These are phyloP conservation scores for Cyclocybe cylindracea DNA, from an alignment of 768 basidiomycete species.

Conservation along the genomic window DNA sequence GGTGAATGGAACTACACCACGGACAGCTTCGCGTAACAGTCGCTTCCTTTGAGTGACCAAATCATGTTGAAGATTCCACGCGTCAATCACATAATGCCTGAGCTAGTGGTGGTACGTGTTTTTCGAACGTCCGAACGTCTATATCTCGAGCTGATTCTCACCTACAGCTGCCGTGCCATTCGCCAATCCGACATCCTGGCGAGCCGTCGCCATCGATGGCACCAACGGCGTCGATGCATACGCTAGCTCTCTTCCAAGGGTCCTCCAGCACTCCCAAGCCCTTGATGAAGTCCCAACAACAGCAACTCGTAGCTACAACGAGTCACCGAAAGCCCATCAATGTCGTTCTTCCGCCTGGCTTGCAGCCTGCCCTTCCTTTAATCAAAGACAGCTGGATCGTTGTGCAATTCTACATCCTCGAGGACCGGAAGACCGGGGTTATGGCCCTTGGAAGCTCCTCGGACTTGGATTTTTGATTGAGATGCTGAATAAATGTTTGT, in stretches of 20 bases:
- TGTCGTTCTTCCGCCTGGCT: constrained; percentile 38
- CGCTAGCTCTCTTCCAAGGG: constrained; percentile 4
- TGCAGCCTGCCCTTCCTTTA: constrained; percentile 38
- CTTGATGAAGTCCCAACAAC: constrained; percentile 40
- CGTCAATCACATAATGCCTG: constrained; percentile 33
- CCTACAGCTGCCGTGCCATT: constrained; percentile 60
- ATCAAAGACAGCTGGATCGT: constrained; percentile 49
- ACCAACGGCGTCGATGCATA: constrained; percentile 52
- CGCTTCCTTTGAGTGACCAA: constrained; percentile 51
- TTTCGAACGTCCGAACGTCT: not conserved
- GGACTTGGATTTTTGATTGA: constrained; percentile 38
- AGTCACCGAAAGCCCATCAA: constrained; percentile 47
- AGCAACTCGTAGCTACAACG: constrained; percentile 37
- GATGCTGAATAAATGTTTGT: constrained; percentile 47
- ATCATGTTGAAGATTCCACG: constrained; percentile 48
- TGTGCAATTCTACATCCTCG: constrained; percentile 54
- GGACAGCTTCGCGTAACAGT: constrained; percentile 57
- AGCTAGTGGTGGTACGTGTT: constrained; percentile 44
- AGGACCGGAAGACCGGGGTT: constrained; percentile 56
- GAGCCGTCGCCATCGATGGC: constrained; percentile 40
- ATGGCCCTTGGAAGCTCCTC: constrained; percentile 63
- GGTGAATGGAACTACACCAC: constrained; percentile 43
- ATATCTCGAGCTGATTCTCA: not conserved
- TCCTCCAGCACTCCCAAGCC: constrained; percentile 18
- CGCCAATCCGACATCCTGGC: constrained; percentile 49